phyloP scores from a whole-genome alignment of 164 flowering plant genomes.

The Berberis thunbergii region DNA sequence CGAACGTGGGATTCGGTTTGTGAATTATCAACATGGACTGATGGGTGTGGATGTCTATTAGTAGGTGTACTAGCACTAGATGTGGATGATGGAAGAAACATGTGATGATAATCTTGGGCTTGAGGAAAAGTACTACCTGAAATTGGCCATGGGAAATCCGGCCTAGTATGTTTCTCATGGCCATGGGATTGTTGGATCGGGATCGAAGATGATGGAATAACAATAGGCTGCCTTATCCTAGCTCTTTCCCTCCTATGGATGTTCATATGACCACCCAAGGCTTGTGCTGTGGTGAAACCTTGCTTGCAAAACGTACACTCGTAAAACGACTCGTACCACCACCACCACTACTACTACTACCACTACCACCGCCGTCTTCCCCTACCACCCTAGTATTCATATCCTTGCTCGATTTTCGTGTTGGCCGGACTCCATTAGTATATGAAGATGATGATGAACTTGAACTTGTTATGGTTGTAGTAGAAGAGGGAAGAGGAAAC shows the following conservation, averaged over 20 bases:
- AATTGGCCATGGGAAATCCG: constrained; percentile 1
- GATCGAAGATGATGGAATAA: constrained; percentile 1
- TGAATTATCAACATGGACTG: background rate
- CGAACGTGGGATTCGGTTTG: constrained; percentile 5
- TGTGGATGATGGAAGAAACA: constrained; percentile 14
- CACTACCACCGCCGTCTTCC: constrained; percentile 13
- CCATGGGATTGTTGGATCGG: constrained; percentile 3
- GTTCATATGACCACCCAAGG: constrained; percentile 66
- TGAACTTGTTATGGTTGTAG: background rate
- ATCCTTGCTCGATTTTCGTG: constrained; percentile 17
- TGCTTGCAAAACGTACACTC: constrained; percentile 53
- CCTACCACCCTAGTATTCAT: constrained; percentile 5
- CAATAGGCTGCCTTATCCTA: constrained; percentile 15
- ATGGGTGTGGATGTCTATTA: constrained; percentile 2
- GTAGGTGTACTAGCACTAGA: background rate
- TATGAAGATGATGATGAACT: background rate
- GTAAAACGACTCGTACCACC: constrained; percentile 20
- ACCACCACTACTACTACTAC: constrained; percentile 10
- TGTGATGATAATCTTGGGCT: constrained; percentile 14
- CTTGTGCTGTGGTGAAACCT: constrained; percentile 61
- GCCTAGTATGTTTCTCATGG: background rate
- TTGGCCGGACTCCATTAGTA: constrained; percentile 17
- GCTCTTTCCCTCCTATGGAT: constrained; percentile 55
- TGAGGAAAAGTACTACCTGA: constrained; percentile 11
- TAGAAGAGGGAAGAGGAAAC: background rate